phyloP scores from a whole-genome alignment of 164 flowering plant genomes.

The Tetracentron sinense region DNA sequence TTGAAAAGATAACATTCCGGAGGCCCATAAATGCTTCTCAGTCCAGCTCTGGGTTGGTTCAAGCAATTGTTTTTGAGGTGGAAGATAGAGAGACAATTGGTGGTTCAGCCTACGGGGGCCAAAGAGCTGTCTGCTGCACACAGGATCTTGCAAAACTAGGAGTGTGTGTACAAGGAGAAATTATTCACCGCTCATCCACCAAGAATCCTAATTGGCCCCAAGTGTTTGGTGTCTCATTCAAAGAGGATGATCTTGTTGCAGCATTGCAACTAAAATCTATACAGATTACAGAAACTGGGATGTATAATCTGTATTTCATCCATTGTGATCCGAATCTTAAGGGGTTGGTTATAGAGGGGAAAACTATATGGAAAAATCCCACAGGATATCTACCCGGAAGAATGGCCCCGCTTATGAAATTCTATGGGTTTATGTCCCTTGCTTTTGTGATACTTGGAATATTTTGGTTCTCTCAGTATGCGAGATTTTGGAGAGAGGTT shows the following conservation, averaged over 20 bases:
- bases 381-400: conserved; percentile 93
- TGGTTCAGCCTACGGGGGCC: conserved; percentile 99
- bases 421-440: conserved; percentile 89
- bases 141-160: conserved; percentile 89
- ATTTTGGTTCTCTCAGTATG: conserved; percentile 95
- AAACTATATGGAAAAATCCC: conserved; percentile 95
- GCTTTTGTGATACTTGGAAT: conserved; percentile 82
- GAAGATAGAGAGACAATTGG: conserved; percentile 91
- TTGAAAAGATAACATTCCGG: conserved; percentile 72
- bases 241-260: conserved; percentile 41
- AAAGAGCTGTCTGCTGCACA: conserved; percentile 95
- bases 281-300: conserved; percentile 78
- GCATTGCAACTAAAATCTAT: conserved; percentile 50
- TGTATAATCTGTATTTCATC: conserved; percentile 94
- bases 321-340: conserved; percentile 76
- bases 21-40: conserved; percentile 52
- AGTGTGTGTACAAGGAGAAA: conserved; percentile 68
- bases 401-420: conserved; percentile 95
- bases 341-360: conserved; percentile 70
- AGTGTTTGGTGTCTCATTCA: conserved; percentile 58
- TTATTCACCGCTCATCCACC: conserved; percentile 71
- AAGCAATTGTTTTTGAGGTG: conserved; percentile 84
- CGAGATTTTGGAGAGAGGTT: conserved; percentile 93
- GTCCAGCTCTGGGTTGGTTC: conserved; percentile 38
- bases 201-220: conserved; percentile 81